phyloP scores from a whole-genome alignment of 805 yeast species.

The Hanseniaspora occidentalis region DNA sequence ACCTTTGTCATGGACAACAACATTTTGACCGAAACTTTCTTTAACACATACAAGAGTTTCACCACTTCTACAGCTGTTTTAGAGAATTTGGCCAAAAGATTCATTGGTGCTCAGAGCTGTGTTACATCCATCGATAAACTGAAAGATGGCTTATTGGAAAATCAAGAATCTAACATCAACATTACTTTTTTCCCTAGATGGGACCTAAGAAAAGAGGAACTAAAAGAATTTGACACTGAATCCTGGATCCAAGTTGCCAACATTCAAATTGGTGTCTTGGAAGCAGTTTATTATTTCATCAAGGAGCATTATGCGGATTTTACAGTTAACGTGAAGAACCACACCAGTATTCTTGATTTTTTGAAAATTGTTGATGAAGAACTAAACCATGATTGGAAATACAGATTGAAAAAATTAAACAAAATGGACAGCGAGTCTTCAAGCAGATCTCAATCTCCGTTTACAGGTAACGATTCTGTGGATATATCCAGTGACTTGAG shows the following conservation, averaged over 20 bases:
- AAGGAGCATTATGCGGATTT: conserved; percentile 66
- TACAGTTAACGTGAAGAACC: conserved; percentile 50
- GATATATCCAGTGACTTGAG: conserved; percentile 11
- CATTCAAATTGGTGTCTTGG: conserved; percentile 72
- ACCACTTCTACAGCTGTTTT: conserved; percentile 43
- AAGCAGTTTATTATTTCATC: conserved; percentile 59
- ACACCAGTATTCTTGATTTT: conserved; percentile 47
- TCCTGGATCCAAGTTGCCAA: conserved; percentile 51
- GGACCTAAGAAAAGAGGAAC: conserved; percentile 29
- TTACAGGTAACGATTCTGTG: background rate
- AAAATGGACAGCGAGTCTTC: conserved; percentile 14
- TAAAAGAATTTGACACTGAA: conserved; percentile 34
- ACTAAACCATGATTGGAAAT: conserved; percentile 39
- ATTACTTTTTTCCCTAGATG: conserved; percentile 46
- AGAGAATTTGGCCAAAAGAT: conserved; percentile 41
- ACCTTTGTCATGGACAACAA: conserved; percentile 51
- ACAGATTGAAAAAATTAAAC: conserved; percentile 24
- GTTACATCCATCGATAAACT: conserved; percentile 37
- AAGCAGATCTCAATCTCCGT: too few relatives aligned
- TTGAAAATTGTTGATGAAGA: conserved; percentile 59
- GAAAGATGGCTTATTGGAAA: conserved; percentile 13
- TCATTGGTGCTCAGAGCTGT: conserved; percentile 50
- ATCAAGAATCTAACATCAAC: conserved; percentile 8
- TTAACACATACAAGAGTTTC: conserved; percentile 57
- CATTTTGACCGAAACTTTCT: conserved; percentile 51